Conservation (phyloP, 192 early-diverging fungal species). For the Entophlyctis luteolus region DNA sequence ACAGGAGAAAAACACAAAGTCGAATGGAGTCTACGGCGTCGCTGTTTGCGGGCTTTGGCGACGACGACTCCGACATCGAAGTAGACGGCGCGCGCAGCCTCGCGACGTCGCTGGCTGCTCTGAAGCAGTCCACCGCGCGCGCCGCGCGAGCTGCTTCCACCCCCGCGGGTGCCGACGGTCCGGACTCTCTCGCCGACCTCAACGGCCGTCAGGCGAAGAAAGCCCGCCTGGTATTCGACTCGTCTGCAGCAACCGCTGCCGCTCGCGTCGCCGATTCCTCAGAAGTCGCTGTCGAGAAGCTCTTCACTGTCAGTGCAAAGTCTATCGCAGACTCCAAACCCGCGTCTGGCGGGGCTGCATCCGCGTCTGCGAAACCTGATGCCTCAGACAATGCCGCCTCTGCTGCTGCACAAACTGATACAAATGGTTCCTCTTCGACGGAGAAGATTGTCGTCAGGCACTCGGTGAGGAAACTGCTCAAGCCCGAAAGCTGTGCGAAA, state of each 20-base stretch:
- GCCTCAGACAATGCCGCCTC: not conserved
- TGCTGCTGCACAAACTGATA: not conserved
- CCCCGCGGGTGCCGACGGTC: not conserved
- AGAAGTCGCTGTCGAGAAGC: constrained; percentile 24
- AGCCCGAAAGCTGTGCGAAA: too few relatives aligned
- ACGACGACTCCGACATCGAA: constrained; percentile 26
- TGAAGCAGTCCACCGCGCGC: not conserved
- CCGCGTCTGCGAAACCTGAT: not conserved
- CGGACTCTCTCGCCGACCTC: too few relatives aligned
- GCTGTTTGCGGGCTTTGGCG: constrained; percentile 25
- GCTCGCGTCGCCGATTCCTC: constrained; percentile 10
- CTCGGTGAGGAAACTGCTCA: constrained; percentile 17
- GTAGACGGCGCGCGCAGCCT: not conserved
- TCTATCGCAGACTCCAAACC: constrained; percentile 23
- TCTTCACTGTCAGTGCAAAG: constrained; percentile 24
- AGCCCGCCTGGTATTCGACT: not conserved
- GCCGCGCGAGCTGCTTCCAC: not conserved
- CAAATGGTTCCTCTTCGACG: not conserved
- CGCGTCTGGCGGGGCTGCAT: not conserved
- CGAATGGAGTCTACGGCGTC: too few relatives aligned
- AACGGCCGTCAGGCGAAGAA: not conserved
- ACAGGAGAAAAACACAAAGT: too few relatives aligned
- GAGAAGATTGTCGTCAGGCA: constrained; percentile 31
- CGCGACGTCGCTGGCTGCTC: not conserved
- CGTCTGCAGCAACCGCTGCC: not conserved